Conservation (phyloP, 805 yeast genomes). For the Barnettozyma pratensis region DNA sequence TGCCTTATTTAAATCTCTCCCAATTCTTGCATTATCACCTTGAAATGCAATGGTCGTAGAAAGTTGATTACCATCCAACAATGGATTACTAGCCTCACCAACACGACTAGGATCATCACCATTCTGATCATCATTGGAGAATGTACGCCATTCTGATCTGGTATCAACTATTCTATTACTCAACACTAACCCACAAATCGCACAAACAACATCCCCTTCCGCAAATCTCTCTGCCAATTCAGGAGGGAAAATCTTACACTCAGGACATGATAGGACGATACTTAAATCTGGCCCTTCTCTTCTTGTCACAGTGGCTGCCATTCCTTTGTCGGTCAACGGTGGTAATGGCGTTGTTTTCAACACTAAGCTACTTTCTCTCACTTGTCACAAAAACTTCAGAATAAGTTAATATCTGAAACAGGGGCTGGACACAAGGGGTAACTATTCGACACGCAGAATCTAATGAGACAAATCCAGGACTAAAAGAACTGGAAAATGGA, state of each 20-base stretch:
- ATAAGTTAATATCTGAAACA: conserved; percentile 6
- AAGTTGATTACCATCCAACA: conserved; percentile 84
- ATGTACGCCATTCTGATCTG: conserved; percentile 97
- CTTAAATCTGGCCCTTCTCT: conserved; percentile 74
- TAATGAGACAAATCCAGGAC: too few species aligned
- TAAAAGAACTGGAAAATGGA: too few species aligned
- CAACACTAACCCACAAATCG: conserved; percentile 89
- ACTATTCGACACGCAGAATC: too few species aligned
- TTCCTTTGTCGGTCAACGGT: neutral
- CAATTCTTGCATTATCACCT: conserved; percentile 71
- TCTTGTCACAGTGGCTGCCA: conserved; percentile 8
- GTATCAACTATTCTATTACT: conserved; percentile 92
- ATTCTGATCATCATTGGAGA: conserved; percentile 94
- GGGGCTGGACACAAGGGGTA: too few species aligned
- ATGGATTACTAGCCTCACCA: conserved; percentile 93
- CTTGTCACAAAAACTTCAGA: neutral
- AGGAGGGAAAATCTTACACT: conserved; percentile 93
- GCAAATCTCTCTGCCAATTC: conserved; percentile 91
- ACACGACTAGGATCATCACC: conserved; percentile 99
- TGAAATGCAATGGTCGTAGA: conserved; percentile 89
- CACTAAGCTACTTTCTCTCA: too few species aligned
- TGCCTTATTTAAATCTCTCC: conserved; percentile 87
- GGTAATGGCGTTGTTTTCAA: too few species aligned
- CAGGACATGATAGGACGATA: conserved; percentile 90
- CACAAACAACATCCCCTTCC: conserved; percentile 98